A percentile compares a stretch with the other conserved stretches of the same genome.
phyloP scores from a whole-genome alignment of 208 protist genomes.

The Trichomonas tenax region DNA sequence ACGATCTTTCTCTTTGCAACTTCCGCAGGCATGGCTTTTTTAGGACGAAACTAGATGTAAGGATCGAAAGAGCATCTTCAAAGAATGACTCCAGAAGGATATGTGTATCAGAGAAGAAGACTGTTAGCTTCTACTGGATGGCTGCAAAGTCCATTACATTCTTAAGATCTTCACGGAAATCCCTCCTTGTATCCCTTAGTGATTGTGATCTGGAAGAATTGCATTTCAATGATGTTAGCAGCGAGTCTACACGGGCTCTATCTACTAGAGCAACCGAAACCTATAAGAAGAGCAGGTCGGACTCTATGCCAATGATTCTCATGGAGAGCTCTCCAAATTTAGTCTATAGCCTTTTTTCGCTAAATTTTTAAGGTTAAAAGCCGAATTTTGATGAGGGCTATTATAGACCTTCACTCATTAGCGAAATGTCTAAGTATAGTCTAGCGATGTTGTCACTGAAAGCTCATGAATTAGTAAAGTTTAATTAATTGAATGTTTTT shows the following conservation, averaged over 20 bases:
- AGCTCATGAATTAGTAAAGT: too few species aligned
- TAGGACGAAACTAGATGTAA: conserved; percentile 84
- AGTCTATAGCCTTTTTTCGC: too few species aligned
- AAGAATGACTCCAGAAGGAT: conserved; percentile 79
- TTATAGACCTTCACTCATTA: too few species aligned
- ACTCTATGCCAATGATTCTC: conserved; percentile 78
- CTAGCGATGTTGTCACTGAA: too few species aligned
- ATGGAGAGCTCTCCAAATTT: too few species aligned
- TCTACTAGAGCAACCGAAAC: conserved; percentile 83
- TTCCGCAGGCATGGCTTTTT: conserved; percentile 69
- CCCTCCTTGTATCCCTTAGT: conserved; percentile 71
- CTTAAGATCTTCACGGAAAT: conserved; percentile 88
- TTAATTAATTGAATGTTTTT: too few species aligned
- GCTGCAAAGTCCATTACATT: conserved; percentile 77
- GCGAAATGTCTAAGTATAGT: too few species aligned
- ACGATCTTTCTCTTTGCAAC: too few species aligned
- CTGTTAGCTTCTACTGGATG: conserved; percentile 67
- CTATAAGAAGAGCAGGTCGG: conserved; percentile 84
- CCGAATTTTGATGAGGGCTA: too few species aligned
- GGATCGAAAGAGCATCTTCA: conserved; percentile 91
- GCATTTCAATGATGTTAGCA: conserved; percentile 74
- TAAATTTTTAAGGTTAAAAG: too few species aligned
- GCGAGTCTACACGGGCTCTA: conserved; percentile 79
- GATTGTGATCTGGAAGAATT: conserved; percentile 82
- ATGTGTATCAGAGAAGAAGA: conserved; percentile 93